These are phyloP conservation scores for Clarkia xantiana DNA, from an alignment of 345 rosid genomes.

Conservation along the genomic window DNA sequence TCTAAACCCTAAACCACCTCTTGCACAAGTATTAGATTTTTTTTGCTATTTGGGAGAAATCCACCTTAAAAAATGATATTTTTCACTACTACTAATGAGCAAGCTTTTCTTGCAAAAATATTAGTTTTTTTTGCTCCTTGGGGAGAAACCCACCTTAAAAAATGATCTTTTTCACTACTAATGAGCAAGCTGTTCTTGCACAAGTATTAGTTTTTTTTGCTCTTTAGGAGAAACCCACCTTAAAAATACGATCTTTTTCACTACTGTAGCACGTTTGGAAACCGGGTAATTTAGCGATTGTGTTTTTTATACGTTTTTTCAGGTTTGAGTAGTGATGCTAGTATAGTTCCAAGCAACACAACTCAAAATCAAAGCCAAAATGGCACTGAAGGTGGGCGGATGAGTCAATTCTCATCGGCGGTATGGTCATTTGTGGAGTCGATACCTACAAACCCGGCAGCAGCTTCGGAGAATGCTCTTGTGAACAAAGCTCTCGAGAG, in stretches of 20 bases:
- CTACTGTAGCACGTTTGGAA: neutral
- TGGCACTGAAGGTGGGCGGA: conserved; percentile 17
- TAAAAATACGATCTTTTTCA: no score
- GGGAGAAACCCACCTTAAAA: no score
- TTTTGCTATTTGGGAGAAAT: no score
- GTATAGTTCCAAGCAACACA: conserved; percentile 4
- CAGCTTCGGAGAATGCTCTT: conserved; percentile 59
- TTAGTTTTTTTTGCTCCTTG: neutral
- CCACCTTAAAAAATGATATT: no score
- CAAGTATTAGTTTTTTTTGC: conserved; percentile 8
- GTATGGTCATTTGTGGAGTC: conserved; percentile 74
- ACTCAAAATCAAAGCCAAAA: conserved; percentile 18
- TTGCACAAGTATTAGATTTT: conserved; percentile 31
- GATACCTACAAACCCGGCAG: conserved; percentile 73
- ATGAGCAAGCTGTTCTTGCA: conserved; percentile 26
- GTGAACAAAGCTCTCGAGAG: conserved; percentile 51
- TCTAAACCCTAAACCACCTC: no score
- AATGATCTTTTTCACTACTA: neutral
- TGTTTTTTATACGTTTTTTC: conserved; percentile 12
- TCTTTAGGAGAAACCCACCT: neutral
- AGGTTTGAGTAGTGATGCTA: conserved; percentile 23
- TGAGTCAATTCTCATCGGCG: conserved; percentile 43
- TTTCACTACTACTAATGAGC: conserved; percentile 20
- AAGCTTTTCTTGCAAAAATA: conserved; percentile 22
- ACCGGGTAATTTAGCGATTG: conserved; percentile 3